These are phyloP conservation scores for Aspergillus incahuasiensis DNA, from an alignment of 495 filamentous ascomycete genomes.

Conservation along the genomic window DNA sequence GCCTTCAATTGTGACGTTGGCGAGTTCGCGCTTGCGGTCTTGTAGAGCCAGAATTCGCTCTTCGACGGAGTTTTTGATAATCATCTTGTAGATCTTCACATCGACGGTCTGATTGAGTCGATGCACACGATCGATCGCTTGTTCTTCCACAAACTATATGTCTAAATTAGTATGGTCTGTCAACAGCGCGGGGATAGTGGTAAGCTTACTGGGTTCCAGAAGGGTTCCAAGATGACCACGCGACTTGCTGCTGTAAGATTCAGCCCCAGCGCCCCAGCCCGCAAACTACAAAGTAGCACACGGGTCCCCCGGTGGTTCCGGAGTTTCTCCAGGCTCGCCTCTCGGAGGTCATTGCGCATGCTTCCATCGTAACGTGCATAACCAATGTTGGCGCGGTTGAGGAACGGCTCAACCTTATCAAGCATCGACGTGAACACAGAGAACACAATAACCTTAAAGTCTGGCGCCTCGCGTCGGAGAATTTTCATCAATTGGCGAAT, in stretches of 20 bases:
- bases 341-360: conserved; percentile 91
- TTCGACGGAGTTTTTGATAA: conserved; percentile 79
- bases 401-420: conserved; percentile 90
- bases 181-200: background rate
- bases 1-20: conserved; percentile 79
- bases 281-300: conserved; percentile 84
- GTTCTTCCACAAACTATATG: conserved; percentile 86
- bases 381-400: conserved; percentile 63
- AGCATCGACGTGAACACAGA: conserved; percentile 98
- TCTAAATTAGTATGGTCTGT: background rate
- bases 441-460: conserved; percentile 96
- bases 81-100: conserved; percentile 91
- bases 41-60: conserved; percentile 89
- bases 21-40: conserved; percentile 84
- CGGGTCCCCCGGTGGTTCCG: conserved; percentile 67
- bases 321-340: conserved; percentile 73
- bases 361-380: conserved; percentile 90
- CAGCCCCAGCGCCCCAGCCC: conserved; percentile 86
- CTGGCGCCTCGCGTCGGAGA: conserved; percentile 67
- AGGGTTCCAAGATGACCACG: conserved; percentile 93
- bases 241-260: conserved; percentile 92
- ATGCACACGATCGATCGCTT: conserved; percentile 97
- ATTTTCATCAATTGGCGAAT: conserved; percentile 79
- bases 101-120: conserved; percentile 91
- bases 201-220: conserved; percentile 85